These are phyloP conservation scores for Aureobasidium sp. DNA, from an alignment of 2,329 filamentous ascomycete genomes.

Conservation along the genomic window DNA sequence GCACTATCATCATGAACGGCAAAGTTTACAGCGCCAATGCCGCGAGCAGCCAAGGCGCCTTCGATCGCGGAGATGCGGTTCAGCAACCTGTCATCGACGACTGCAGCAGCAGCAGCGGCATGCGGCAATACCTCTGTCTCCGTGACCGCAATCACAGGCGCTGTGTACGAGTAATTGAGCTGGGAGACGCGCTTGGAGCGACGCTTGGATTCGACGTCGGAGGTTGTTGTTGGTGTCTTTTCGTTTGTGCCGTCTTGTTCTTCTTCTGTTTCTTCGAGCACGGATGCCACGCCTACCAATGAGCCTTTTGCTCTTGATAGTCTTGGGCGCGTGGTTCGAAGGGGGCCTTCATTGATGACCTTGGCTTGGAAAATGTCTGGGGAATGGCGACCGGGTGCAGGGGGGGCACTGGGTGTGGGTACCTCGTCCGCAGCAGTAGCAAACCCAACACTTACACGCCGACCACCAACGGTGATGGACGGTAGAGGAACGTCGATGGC, in stretches of 20 bases:
- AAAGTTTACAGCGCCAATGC: conserved; percentile 11
- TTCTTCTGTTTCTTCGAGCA: conserved; percentile 1
- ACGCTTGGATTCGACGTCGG: background rate
- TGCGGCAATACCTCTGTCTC: background rate
- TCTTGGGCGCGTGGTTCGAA: background rate
- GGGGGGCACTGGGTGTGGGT: background rate
- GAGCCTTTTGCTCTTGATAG: background rate
- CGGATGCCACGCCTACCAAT: background rate
- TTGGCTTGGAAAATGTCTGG: background rate
- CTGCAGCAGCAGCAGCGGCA: background rate
- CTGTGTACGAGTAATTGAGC: background rate
- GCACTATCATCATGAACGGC: background rate
- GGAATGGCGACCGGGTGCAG: background rate
- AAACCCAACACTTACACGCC: background rate
- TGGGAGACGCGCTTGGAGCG: conserved; percentile 3
- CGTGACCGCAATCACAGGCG: background rate
- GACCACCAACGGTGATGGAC: conserved; percentile 7
- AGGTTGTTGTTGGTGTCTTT: background rate
- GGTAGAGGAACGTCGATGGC: background rate
- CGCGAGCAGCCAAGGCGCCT: background rate
- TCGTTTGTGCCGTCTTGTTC: background rate
- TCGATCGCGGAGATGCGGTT: conserved; percentile 5
- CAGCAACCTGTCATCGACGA: conserved; percentile 6
- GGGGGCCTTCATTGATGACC: background rate
- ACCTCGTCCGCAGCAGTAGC: background rate